Evolutionary conservation across 129 eudicot genomes (phyloP), one percentile per base, ranked within the genome.

Genomic region (Artemisia tridentata): DNA sequence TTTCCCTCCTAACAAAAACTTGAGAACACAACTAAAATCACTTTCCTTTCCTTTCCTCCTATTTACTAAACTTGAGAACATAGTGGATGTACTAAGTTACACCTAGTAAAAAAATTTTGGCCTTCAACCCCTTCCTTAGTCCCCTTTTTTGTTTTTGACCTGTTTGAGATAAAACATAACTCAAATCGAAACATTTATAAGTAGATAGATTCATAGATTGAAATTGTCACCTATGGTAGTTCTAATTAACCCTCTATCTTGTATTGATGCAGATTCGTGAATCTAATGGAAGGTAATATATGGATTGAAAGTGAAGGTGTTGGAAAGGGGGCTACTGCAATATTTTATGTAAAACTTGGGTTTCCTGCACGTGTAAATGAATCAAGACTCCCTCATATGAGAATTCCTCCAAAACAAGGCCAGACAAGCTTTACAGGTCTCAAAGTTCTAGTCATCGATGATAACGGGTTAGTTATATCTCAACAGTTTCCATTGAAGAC

Each of bases 241-340:
- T 51, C 17, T 34, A 15, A 49, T 63, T 41, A 25, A 63, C 18
- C 46, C 12, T 31, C 13, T 15, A 17, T 15, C 48, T 51, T n/a
- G 47, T 64, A 19, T 61, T 58, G 56, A 51, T 74, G 45, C 72
- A 92, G 96, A 85, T 92, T 92, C 50, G 95, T 89, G n/a, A 87
- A 86, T 79, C 96, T 92, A 20, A 92, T 92, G 98, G 96, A 86
- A 68, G 98, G 98, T 64, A 84, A 92, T 47, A 92, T 92, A 75
- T 86, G 93, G 86, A 74, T 92, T 15, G 98, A 92, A 78, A 92
- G 98, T 52, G 96, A 92, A 83, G 96, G 98, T 55, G 88, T 89
- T 52, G 98, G 98, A 52, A 89, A 85, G 84, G 98, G 98, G 49
- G 78, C 86, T 50, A 92, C 89, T 6, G 95, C 91, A 49, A 79